Conservation (phyloP, 495 filamentous ascomycete species). For the Penicillium longicatenatum region DNA sequence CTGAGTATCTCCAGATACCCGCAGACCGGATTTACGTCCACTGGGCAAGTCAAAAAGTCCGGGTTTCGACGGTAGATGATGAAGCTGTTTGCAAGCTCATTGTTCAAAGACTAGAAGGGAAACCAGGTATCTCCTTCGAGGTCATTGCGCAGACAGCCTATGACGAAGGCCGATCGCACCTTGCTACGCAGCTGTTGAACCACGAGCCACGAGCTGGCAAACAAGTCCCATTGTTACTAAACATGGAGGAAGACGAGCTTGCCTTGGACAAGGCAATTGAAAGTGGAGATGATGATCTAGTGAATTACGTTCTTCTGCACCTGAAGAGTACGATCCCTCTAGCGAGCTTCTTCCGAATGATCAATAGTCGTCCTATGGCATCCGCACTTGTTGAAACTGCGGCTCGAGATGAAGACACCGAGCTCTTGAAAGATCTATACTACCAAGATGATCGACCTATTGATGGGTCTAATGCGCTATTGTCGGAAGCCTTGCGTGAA, state of each 20-base stretch:
- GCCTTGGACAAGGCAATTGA: conserved; percentile 97
- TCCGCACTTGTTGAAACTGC: conserved; percentile 87
- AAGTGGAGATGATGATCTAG: conserved; percentile 89
- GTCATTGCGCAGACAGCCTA: conserved; percentile 92
- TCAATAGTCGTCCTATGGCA: conserved; percentile 83
- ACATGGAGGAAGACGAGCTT: conserved; percentile 94
- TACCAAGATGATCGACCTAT: conserved; percentile 95
- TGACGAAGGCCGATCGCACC: conserved; percentile 82
- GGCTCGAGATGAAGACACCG: conserved; percentile 72
- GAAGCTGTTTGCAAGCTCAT: conserved; percentile 85
- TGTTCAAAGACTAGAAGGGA: conserved; percentile 81
- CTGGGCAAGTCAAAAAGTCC: conserved; percentile 95
- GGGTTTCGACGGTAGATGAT: conserved; percentile 79
- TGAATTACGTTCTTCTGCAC: conserved; percentile 85
- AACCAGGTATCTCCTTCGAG: conserved; percentile 92
- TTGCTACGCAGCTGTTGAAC: conserved; percentile 89
- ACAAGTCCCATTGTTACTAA: conserved; percentile 91
- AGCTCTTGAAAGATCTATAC: conserved; percentile 91
- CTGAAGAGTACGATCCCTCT: conserved; percentile 89
- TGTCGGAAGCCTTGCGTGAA: conserved; percentile 76
- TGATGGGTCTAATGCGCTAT: conserved; percentile 84
- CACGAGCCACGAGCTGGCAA: conserved; percentile 91
- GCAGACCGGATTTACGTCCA: conserved; percentile 91
- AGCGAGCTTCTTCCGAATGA: conserved; percentile 87
- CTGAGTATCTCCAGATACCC: conserved; percentile 82